Evolutionary conservation across 345 rosid genomes (phyloP).

Genomic region (Sonneratia caseolaris): DNA sequence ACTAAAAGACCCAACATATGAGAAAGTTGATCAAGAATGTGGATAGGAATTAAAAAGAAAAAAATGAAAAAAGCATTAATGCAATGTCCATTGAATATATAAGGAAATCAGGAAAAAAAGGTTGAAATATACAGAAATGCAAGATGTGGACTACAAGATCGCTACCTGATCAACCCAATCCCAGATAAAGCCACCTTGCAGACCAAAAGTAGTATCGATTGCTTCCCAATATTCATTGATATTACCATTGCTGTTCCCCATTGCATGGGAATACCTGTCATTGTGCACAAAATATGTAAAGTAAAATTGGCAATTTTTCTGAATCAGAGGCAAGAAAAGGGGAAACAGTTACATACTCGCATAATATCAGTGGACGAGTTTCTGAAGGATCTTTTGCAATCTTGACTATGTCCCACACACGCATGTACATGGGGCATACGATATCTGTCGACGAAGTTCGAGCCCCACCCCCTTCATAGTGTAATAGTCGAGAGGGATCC

Average conservation of each 20-base stretch:
- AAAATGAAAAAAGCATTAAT: background rate
- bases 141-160: conserved; percentile 7
- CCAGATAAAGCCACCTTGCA: conserved; percentile 99
- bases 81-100: background rate
- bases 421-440: conserved; percentile 98
- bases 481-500: conserved; percentile 70
- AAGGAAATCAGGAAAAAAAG: background rate
- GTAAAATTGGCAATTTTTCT: conserved; percentile 6
- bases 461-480: conserved; percentile 98
- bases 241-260: conserved; percentile 97
- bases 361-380: conserved; percentile 84
- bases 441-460: conserved; percentile 85
- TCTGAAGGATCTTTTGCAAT: conserved; percentile 85
- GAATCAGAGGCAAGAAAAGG: conserved; percentile 7
- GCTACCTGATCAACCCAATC: conserved; percentile 97
- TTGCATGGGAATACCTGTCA: conserved; percentile 91
- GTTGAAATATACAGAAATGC: background rate
- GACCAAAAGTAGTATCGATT: conserved; percentile 84
- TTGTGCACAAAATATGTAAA: conserved; percentile 12
- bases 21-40: background rate
- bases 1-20: background rate
- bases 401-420: conserved; percentile 88
- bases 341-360: conserved; percentile 70
- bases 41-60: background rate
- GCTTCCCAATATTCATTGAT: conserved; percentile 89